Evolutionary conservation across 129 eudicot species (phyloP).

Genomic region (Sambucus nigra): DNA sequence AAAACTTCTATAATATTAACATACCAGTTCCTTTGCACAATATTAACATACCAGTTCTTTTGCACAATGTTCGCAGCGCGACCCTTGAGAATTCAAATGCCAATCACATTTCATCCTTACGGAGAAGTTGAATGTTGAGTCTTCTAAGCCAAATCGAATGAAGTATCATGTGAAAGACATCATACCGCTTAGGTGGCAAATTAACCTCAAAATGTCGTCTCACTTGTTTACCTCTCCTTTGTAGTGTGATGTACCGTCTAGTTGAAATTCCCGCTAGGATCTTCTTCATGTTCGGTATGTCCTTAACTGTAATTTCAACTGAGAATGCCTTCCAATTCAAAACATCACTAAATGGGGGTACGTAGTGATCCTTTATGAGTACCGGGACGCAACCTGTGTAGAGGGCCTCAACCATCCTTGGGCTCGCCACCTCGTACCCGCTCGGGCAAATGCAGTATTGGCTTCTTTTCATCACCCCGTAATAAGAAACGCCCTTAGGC

Average conservation of each 20-base stretch:
- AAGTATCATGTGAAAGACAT: conserved; percentile 39
- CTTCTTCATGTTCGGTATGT: conserved; percentile 32
- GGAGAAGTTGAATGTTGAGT: conserved; percentile 23
- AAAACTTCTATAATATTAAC: too few relatives aligned
- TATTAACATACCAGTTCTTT: too few relatives aligned
- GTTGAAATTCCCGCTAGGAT: conserved; percentile 31
- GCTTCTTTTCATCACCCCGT: conserved; percentile 26
- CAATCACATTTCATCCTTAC: conserved; percentile 8
- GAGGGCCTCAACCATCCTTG: conserved; percentile 38
- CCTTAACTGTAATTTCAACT: conserved; percentile 30
- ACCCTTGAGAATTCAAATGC: too few relatives aligned
- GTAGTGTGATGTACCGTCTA: conserved; percentile 27
- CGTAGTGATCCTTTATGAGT: conserved; percentile 26
- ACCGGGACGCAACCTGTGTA: conserved; percentile 47
- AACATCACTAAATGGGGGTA: too few relatives aligned
- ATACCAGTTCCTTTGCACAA: too few relatives aligned
- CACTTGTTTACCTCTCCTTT: conserved; percentile 22
- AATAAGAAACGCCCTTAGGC: conserved; percentile 28
- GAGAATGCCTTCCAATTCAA: conserved; percentile 42
- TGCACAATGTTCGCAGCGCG: too few relatives aligned
- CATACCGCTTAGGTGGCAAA: conserved; percentile 33
- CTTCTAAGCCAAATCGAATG: conserved; percentile 51
- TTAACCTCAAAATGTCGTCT: conserved; percentile 33
- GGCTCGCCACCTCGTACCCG: too few relatives aligned
- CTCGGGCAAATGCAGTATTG: conserved; percentile 41